A percentile compares a stretch with the other conserved stretches of the same genome.
phyloP scores from a whole-genome alignment of 768 basidiomycete genomes.

The Phaeotremella fagi region DNA sequence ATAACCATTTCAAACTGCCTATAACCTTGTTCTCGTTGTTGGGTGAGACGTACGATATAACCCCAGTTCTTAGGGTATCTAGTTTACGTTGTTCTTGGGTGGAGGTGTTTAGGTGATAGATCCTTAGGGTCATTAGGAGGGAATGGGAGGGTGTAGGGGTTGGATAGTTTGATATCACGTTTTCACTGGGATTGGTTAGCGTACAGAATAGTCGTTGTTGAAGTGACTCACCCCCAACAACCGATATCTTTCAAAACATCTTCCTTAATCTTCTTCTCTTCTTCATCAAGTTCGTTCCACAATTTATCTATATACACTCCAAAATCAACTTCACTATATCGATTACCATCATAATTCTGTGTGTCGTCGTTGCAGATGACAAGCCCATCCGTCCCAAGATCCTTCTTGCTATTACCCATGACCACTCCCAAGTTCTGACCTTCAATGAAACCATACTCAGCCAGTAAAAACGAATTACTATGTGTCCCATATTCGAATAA shows the following conservation, averaged over 20 bases:
- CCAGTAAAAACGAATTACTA: slow-evolving; percentile 68
- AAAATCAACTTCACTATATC: slow-evolving; percentile 60
- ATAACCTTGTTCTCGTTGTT: slow-evolving; percentile 31
- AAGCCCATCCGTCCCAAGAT: too few relatives aligned
- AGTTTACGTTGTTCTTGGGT: slow-evolving; percentile 11
- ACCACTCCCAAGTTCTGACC: background rate
- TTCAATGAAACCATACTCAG: slow-evolving; percentile 83
- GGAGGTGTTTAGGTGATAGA: slow-evolving; percentile 28
- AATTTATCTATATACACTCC: slow-evolving; percentile 54
- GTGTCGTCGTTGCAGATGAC: too few relatives aligned
- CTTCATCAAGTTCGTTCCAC: slow-evolving; percentile 39
- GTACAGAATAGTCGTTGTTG: slow-evolving; percentile 1
- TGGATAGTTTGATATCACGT: slow-evolving; percentile 66
- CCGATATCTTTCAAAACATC: slow-evolving; percentile 58
- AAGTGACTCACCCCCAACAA: slow-evolving; percentile 71
- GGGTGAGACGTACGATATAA: slow-evolving; percentile 34
- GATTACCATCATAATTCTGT: slow-evolving; percentile 12
- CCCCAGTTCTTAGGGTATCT: slow-evolving; percentile 8
- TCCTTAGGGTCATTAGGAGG: slow-evolving; percentile 36
- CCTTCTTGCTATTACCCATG: too few relatives aligned
- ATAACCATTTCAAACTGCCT: slow-evolving; percentile 10
- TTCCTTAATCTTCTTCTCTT: slow-evolving; percentile 54
- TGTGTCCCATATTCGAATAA: slow-evolving; percentile 76
- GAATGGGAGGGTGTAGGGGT: slow-evolving; percentile 72
- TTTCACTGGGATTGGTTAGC: slow-evolving; percentile 57